A percentile compares a stretch with the other conserved stretches of the same genome.
Conservation (phyloP, 2,329 filamentous ascomycete genomes). For the Phoma herbarum region DNA sequence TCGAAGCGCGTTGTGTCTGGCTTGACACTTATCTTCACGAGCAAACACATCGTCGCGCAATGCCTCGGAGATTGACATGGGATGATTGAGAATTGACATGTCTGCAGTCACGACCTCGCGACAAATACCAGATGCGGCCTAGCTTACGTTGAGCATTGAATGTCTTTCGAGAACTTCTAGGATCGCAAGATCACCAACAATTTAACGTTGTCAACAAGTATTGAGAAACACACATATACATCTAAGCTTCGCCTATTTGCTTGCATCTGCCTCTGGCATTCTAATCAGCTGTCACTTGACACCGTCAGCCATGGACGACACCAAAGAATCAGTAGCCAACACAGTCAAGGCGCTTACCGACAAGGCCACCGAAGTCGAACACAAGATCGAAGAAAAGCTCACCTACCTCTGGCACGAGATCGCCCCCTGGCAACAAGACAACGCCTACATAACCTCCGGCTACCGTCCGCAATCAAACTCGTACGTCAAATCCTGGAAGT, state of each 20-base stretch:
- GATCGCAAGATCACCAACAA: conserved; percentile 1
- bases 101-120: conserved; percentile 17
- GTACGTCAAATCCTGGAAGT: conserved; percentile 65
- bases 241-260: no score
- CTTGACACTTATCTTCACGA: background rate
- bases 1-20: background rate
- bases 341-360: conserved; percentile 31
- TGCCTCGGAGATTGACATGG: background rate
- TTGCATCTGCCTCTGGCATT: no score
- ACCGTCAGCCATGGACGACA: conserved; percentile 30
- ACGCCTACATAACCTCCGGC: conserved; percentile 72
- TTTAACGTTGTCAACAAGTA: background rate
- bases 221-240: background rate
- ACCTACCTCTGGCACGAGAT: conserved; percentile 56
- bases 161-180: conserved; percentile 6
- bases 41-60: background rate
- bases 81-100: background rate
- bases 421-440: conserved; percentile 64
- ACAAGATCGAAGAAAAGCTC: conserved; percentile 58
- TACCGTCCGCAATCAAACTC: conserved; percentile 72
- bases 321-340: conserved; percentile 33
- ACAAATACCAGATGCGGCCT: conserved; percentile 23
- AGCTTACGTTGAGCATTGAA: conserved; percentile 10
- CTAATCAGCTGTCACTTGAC: no score
- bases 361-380: background rate